Conservation (phyloP, 2,329 filamentous ascomycete genomes). For the Blastomyces percursus region DNA sequence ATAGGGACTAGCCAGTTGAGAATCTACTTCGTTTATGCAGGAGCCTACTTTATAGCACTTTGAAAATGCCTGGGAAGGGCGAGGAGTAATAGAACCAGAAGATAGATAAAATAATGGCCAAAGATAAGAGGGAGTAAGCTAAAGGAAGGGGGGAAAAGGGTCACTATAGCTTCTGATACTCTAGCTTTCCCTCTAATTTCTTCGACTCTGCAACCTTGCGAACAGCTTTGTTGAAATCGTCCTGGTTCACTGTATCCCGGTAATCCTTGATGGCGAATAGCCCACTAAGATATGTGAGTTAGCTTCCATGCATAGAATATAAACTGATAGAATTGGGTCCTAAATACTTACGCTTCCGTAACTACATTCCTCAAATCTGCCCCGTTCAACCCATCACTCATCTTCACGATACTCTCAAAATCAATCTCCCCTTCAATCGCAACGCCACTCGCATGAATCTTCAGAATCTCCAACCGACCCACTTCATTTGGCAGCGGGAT, state of each 20-base stretch:
- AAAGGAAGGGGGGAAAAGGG: not conserved
- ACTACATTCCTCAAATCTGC: constrained; percentile 96
- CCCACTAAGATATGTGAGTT: constrained; percentile 46
- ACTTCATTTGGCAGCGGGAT: constrained; percentile 96
- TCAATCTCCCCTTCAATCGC: constrained; percentile 90
- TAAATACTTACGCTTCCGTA: constrained; percentile 75
- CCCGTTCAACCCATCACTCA: constrained; percentile 97
- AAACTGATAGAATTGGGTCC: not conserved
- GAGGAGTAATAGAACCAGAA: not conserved
- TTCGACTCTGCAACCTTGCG: constrained; percentile 95
- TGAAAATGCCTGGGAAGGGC: not conserved
- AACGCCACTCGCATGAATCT: constrained; percentile 86
- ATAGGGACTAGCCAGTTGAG: too few relatives aligned
- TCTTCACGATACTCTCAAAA: constrained; percentile 98
- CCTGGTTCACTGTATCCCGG: constrained; percentile 88
- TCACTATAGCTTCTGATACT: constrained; percentile 83
- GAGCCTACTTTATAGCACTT: not conserved
- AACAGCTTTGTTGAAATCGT: constrained; percentile 98
- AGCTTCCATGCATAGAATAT: not conserved
- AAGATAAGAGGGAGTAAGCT: not conserved
- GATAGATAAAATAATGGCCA: not conserved
- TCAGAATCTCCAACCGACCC: constrained; percentile 88
- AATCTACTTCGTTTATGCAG: not conserved
- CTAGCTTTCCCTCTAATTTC: constrained; percentile 96
- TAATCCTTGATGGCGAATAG: constrained; percentile 98